These are phyloP conservation scores for Gracilariopsis chorda DNA, from an alignment of 23 red algal species.

Conservation along the genomic window DNA sequence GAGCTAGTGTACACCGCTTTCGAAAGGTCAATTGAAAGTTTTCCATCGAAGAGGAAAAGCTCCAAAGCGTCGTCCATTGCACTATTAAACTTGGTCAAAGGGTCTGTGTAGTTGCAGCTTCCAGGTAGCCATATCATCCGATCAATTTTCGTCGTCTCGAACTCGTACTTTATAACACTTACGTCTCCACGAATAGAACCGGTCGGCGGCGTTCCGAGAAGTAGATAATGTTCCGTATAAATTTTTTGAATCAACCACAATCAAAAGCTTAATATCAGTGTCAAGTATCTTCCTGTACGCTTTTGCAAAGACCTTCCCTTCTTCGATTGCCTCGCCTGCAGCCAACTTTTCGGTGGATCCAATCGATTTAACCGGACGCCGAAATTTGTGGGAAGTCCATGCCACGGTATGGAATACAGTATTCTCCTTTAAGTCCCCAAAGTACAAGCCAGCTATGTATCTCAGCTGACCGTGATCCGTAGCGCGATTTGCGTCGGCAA, in stretches of 20 bases:
- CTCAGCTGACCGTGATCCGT: background rate
- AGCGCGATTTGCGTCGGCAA: background rate
- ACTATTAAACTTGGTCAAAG: background rate
- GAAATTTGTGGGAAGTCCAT: background rate
- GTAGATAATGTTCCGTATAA: background rate
- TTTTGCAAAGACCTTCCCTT: background rate
- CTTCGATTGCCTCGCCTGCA: background rate
- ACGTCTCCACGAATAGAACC: background rate
- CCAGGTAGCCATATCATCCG: background rate
- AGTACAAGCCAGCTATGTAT: background rate
- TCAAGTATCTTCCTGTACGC: background rate
- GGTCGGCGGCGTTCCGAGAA: background rate
- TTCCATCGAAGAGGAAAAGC: slow-evolving; percentile 7
- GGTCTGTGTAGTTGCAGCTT: background rate
- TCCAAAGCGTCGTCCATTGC: background rate
- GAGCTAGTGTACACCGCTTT: too few relatives aligned
- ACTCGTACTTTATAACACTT: background rate
- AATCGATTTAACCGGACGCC: background rate
- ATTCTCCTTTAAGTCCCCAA: background rate
- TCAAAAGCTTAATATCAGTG: background rate
- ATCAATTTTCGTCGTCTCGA: background rate
- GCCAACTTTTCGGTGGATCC: background rate
- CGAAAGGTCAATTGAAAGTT: background rate
- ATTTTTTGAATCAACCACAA: background rate
- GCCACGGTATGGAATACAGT: background rate